Base-by-base conservation (phyloP, 2,329 filamentous ascomycete genomes). In the Penicillium sp. region DNA sequence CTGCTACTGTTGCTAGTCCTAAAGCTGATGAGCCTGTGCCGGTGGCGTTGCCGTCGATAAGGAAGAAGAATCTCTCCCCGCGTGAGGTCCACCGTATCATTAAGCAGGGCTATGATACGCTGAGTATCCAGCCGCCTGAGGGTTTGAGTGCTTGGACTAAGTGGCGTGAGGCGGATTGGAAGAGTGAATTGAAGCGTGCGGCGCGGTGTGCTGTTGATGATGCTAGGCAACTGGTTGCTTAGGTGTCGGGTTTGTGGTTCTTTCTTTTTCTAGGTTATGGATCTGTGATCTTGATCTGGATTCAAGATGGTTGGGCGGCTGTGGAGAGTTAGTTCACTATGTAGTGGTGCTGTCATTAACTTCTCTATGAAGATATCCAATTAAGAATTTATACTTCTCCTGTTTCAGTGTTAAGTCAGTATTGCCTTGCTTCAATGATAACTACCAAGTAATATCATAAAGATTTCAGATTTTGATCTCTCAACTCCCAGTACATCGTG, bases 71-170 rank as follows among this genome's bases (percentile, higher is more conserved):
- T 57, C 72, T 96, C 52, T 95, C 87, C 51, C 89, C 85, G 33
- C 77, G 81, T 43, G 87, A 96, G 66, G 89, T 98, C 34, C 84
- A 85, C 37, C 85, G 87, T 57, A 87, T 96, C 26, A 97, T 98
- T 69, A 95, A 95, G 72, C 86, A 94, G 67, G 93, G 93, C 0
- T 97, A 97, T 64, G 91, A 97, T 69, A 95, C 90, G 32, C 71
- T 98, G 61, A 91, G 86, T 55, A 94, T 98, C 48, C 87, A 94
- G 69, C 83, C 88, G 0, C 88, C 84, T 61, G 90, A 95, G 64
- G 90, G 87, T 0, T 68, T 95, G 58, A 90, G 91, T 66, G 81
- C 83, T 33, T 95, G 88, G 87, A 87, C 88, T 57, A 81, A 77
- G 64, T 97, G 87, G 67, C 77, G 91, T 13, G 93, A 97, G 73